These are phyloP conservation scores for Corchorus olitorius DNA, from an alignment of 345 rosid genomes.

Conservation along the genomic window DNA sequence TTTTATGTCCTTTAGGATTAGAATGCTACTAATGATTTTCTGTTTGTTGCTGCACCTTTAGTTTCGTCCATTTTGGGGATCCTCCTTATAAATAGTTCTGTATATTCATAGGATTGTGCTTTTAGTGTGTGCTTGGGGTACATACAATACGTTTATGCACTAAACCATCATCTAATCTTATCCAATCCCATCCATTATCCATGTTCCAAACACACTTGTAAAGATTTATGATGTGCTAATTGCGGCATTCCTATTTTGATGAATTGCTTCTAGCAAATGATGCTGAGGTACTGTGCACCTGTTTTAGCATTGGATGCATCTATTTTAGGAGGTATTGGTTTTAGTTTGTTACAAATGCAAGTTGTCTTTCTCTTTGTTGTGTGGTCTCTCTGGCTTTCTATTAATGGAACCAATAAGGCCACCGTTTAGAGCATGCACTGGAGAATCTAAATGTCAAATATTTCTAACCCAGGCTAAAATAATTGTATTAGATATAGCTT, in stretches of 20 bases:
- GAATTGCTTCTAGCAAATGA: not conserved
- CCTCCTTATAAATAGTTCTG: not conserved
- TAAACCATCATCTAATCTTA: too few relatives aligned
- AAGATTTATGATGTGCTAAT: not conserved
- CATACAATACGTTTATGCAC: too few relatives aligned
- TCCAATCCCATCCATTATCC: too few relatives aligned
- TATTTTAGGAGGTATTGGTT: conserved; percentile 5
- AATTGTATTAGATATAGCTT: not conserved
- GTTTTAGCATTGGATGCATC: not conserved
- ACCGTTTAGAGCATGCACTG: conserved; percentile 7
- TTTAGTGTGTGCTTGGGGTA: not conserved
- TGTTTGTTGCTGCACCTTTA: conserved; percentile 1
- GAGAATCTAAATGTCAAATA: not conserved
- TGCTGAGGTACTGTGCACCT: not conserved
- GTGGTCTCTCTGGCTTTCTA: not conserved
- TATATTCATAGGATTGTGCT: not conserved
- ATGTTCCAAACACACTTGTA: too few relatives aligned
- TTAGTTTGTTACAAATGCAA: not conserved
- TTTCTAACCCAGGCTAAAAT: not conserved
- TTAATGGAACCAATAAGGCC: not conserved
- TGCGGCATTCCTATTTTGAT: not conserved
- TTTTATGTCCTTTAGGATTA: not conserved
- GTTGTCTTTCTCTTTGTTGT: conserved; percentile 6
- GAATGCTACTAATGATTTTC: not conserved
- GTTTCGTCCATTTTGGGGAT: not conserved